Conservation (phyloP, 2,329 filamentous ascomycete species). For the Apiospora saccharicola region DNA sequence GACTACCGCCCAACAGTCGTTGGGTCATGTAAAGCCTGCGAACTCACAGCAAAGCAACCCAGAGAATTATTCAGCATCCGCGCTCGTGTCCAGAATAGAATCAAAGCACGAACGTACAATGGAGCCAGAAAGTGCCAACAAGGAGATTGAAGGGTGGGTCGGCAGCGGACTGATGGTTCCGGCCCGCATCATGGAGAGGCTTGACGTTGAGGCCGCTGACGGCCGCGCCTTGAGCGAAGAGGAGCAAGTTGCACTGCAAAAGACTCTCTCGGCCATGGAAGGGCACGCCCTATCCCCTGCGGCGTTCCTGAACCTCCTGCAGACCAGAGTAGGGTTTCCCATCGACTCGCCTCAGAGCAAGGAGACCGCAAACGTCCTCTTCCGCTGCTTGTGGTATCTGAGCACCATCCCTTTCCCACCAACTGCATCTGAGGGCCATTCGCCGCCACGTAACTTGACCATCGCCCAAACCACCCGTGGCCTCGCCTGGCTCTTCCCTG, state of each 20-base stretch:
- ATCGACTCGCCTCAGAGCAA: conserved; percentile 1
- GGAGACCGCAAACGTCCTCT: conserved; percentile 27
- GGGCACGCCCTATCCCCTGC: background rate
- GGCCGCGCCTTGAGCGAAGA: background rate
- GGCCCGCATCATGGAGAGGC: conserved; percentile 24
- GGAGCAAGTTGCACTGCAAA: background rate
- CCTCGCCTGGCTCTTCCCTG: conserved; percentile 30
- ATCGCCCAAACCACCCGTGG: conserved; percentile 27
- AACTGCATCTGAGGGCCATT: conserved; percentile 12
- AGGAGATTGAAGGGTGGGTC: conserved; percentile 22
- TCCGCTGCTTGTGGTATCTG: conserved; percentile 29
- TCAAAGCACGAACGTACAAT: background rate
- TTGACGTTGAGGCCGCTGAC: conserved; percentile 10
- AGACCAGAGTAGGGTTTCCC: conserved; percentile 26
- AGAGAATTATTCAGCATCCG: background rate
- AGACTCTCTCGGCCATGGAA: background rate
- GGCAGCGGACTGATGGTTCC: conserved; percentile 20
- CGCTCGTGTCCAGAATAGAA: background rate
- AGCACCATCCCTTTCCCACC: conserved; percentile 30
- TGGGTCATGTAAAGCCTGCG: too few species aligned
- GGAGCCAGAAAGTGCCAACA: conserved; percentile 19
- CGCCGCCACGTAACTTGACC: background rate
- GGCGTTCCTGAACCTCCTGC: conserved; percentile 28
- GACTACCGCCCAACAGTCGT: too few species aligned
- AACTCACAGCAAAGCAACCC: background rate